Conservation (phyloP, 2,329 filamentous ascomycete genomes). For the Colletotrichum siamense region DNA sequence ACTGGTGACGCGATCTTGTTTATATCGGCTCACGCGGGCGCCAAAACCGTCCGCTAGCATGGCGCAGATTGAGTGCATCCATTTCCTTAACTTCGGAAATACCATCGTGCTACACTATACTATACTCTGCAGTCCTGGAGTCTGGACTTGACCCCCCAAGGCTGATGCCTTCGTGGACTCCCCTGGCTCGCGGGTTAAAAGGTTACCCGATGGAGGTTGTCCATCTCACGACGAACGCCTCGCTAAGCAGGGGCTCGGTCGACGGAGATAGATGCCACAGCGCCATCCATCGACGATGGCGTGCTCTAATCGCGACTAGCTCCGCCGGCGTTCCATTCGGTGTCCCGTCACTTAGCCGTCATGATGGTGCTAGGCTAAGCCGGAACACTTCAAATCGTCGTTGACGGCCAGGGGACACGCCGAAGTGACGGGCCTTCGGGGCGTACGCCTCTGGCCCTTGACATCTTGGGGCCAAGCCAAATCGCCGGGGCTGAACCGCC, state of each 20-base stretch:
- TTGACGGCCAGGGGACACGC: neutral
- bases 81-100: neutral
- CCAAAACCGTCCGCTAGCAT: neutral
- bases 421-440: neutral
- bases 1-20: conserved; percentile 9
- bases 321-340: neutral
- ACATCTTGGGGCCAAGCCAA: neutral
- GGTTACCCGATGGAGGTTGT: neutral
- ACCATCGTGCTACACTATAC: neutral
- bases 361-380: neutral
- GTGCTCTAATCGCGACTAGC: neutral
- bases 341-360: neutral
- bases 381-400: neutral
- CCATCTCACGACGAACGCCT: conserved; percentile 13
- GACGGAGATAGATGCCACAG: neutral
- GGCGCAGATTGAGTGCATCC: neutral
- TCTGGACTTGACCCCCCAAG: neutral
- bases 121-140: neutral
- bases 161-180: neutral
- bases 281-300: neutral
- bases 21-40: neutral
- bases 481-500: neutral
- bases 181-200: neutral
- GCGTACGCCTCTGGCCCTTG: neutral
- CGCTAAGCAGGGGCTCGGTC: neutral